These are phyloP conservation scores for Mycena capillaripes DNA, from an alignment of 768 basidiomycete genomes.

Conservation along the genomic window DNA sequence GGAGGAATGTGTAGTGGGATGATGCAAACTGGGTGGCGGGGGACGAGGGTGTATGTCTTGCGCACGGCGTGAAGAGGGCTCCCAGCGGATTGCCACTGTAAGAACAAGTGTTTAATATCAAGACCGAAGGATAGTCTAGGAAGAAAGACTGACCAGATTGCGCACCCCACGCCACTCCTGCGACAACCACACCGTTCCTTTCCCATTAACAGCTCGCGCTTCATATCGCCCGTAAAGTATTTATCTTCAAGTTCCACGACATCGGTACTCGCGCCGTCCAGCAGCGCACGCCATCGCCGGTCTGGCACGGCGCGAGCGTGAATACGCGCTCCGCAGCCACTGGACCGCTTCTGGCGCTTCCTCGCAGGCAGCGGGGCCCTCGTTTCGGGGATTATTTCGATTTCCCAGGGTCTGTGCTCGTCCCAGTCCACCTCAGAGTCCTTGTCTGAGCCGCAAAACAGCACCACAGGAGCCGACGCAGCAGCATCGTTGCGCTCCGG, in stretches of 20 bases:
- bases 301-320: conserved; percentile 23
- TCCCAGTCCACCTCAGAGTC: conserved; percentile 24
- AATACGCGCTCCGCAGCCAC: conserved; percentile 33
- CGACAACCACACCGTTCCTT: conserved; percentile 32
- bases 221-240: conserved; percentile 31
- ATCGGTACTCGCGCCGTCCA: conserved; percentile 22
- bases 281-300: conserved; percentile 23
- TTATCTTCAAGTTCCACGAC: conserved; percentile 19
- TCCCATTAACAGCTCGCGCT: conserved; percentile 26
- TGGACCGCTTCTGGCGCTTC: conserved; percentile 35
- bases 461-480: conserved; percentile 7
- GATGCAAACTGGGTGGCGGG: conserved; percentile 14
- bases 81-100: conserved; percentile 32
- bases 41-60: conserved; percentile 16
- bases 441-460: conserved; percentile 35
- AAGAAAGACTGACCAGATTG: conserved; percentile 31
- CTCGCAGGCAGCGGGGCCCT: conserved; percentile 20
- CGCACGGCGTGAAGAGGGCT: conserved; percentile 29
- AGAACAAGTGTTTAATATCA: no score
- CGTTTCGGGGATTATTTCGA: conserved; percentile 29
- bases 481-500: background rate
- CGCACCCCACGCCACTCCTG: conserved; percentile 31
- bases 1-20: conserved; percentile 34
- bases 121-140: no score
- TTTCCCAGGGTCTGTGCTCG: conserved; percentile 26